A percentile compares a stretch with the other conserved stretches of the same genome.
Evolutionary conservation across 352 stramenopile genomes (phyloP).

Genomic region (Phytophthora rubi): DNA sequence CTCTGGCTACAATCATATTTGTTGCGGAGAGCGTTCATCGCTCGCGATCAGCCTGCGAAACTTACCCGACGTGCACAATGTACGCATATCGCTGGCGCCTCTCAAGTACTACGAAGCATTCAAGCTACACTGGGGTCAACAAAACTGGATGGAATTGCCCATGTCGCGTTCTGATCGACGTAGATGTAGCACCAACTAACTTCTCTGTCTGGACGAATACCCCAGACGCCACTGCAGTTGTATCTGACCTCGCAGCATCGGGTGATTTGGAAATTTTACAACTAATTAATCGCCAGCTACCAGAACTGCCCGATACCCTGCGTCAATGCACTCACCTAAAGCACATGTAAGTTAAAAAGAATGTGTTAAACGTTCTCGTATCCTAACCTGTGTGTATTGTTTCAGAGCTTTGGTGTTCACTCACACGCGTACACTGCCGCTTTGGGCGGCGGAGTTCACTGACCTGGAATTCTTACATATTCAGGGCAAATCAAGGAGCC

Average conservation of each 20-base stretch:
- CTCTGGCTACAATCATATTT: conserved; percentile 21
- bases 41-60: conserved; percentile 22
- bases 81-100: conserved; percentile 30
- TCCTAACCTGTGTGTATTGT: neutral
- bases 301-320: conserved; percentile 26
- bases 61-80: conserved; percentile 26
- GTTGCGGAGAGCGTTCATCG: conserved; percentile 13
- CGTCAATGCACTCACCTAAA: conserved; percentile 36
- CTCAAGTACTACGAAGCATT: neutral
- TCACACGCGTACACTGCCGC: conserved; percentile 30
- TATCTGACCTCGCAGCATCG: conserved; percentile 34
- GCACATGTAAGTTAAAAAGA: conserved; percentile 37
- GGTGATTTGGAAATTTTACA: conserved; percentile 43
- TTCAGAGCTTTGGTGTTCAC: conserved; percentile 42
- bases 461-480: conserved; percentile 49
- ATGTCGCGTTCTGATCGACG: conserved; percentile 40
- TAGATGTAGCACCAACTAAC: conserved; percentile 16
- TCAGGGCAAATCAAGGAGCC: conserved; percentile 29
- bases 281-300: conserved; percentile 41
- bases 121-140: neutral
- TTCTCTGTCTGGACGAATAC: conserved; percentile 35
- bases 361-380: neutral
- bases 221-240: conserved; percentile 16
- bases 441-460: conserved; percentile 35
- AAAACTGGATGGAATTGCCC: conserved; percentile 33